Base-by-base conservation (phyloP, 495 filamentous ascomycete genomes). In the Tuber aestivum region DNA sequence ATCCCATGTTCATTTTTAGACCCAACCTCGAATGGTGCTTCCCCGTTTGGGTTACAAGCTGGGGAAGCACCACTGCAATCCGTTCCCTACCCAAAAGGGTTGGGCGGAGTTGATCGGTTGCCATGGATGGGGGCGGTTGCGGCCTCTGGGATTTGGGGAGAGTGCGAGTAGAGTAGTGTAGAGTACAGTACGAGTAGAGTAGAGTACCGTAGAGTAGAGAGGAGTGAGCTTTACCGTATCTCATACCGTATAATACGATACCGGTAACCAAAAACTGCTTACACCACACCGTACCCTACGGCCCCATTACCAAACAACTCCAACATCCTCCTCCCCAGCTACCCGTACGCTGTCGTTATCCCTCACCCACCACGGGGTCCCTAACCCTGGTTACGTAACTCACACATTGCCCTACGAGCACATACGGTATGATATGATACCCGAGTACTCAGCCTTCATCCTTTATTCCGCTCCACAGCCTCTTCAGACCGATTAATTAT, bases 1-100 rank as follows among this genome's bases (percentile, higher is more conserved):
- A 79, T 79, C 77, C 69, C 70, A 75, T 75, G 73, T 79, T 79
- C 78, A 79, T 79, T 79, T 79, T 79, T 79, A 79, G 78, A 79
- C 78, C 65, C 41, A 48, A 35, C 70, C 38, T 72, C 71, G n/a
- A n/a, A n/a, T 76, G 38, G 71, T 72, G 50, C 50, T 71, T 42
- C 71, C 71, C 77, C 41, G 45, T 41, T 77, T 73, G 68, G 75
- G 71, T 71, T 71, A 40, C 41, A 35, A 72, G 45, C 75, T 73
- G 77, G 75, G 77, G 70, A 41, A 75, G 27, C 44, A 45, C 27
- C 56, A 45, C 76, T 16, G 65, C 70, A 78, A 44, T 10, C 41
- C 70, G 50, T 72, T 73, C 76, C 70, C 71, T 70, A 56, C 76
- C 75, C 73, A 71, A 78, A 32, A 35, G 35, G 27, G 72, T 69